Conservation (phyloP, 2,329 filamentous ascomycete genomes). For the Colletotrichum cuscutae region DNA sequence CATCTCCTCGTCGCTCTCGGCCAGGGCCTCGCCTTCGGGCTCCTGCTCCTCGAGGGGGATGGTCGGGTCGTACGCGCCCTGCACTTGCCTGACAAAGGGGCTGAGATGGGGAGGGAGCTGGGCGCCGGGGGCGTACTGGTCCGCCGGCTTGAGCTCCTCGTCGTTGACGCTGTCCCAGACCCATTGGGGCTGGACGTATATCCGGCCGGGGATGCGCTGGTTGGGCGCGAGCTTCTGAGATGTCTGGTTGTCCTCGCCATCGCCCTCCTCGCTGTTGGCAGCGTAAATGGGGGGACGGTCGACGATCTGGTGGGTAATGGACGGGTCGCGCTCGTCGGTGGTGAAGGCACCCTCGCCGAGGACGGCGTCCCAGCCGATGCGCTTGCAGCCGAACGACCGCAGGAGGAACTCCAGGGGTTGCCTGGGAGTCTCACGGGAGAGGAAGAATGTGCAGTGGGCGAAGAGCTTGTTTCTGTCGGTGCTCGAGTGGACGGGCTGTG, state of each 20-base stretch:
- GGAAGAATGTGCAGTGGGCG: conserved; percentile 87
- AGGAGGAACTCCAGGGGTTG: conserved; percentile 93
- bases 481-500: conserved; percentile 77
- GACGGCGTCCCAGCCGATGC: conserved; percentile 93
- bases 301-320: conserved; percentile 96
- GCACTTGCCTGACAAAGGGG: conserved; percentile 89
- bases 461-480: conserved; percentile 82
- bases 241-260: conserved; percentile 70
- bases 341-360: conserved; percentile 94
- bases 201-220: conserved; percentile 86
- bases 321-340: conserved; percentile 84
- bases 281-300: conserved; percentile 84
- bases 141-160: conserved; percentile 85
- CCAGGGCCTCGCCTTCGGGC: conserved; percentile 84
- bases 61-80: conserved; percentile 92
- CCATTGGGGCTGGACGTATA: conserved; percentile 97
- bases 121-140: conserved; percentile 90
- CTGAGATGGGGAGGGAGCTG: conserved; percentile 93
- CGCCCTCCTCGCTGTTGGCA: conserved; percentile 42
- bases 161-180: conserved; percentile 98
- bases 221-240: conserved; percentile 68
- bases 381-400: conserved; percentile 93
- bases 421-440: conserved; percentile 92
- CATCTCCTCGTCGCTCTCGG: conserved; percentile 66
- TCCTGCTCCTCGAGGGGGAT: conserved; percentile 88